Conservation (phyloP, 306 rosid genomes). For the Quercus alba region DNA sequence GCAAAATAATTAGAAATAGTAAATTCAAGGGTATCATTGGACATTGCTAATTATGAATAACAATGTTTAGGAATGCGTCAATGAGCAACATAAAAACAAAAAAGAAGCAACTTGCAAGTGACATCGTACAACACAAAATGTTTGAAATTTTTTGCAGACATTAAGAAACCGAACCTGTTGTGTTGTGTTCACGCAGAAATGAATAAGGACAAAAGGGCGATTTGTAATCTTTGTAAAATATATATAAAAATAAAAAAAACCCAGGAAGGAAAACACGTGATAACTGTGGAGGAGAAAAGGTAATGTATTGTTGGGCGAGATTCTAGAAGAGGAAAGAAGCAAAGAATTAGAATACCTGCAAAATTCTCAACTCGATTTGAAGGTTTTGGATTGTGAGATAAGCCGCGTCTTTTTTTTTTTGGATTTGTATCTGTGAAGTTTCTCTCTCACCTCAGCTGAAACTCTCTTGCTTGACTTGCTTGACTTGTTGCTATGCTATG, state of each 20-base stretch:
- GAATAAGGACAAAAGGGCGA: slow-evolving; percentile 1
- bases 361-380: background rate
- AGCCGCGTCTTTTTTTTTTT: background rate
- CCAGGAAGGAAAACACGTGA: background rate
- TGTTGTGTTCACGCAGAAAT: background rate
- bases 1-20: background rate
- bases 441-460: background rate
- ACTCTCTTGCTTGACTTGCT: too few relatives aligned
- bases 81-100: background rate
- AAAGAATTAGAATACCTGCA: slow-evolving; percentile 33
- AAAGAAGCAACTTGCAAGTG: background rate
- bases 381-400: background rate
- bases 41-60: background rate
- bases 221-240: background rate
- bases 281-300: slow-evolving; percentile 17
- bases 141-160: background rate
- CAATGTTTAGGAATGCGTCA: background rate
- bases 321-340: slow-evolving; percentile 30
- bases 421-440: background rate
- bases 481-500: too few relatives aligned
- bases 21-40: background rate
- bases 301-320: background rate
- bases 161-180: slow-evolving; percentile 32
- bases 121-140: background rate
- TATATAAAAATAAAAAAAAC: background rate